Evolutionary conservation across 768 basidiomycete genomes (phyloP).

Genomic region (Candolleomyces aberdarensis): DNA sequence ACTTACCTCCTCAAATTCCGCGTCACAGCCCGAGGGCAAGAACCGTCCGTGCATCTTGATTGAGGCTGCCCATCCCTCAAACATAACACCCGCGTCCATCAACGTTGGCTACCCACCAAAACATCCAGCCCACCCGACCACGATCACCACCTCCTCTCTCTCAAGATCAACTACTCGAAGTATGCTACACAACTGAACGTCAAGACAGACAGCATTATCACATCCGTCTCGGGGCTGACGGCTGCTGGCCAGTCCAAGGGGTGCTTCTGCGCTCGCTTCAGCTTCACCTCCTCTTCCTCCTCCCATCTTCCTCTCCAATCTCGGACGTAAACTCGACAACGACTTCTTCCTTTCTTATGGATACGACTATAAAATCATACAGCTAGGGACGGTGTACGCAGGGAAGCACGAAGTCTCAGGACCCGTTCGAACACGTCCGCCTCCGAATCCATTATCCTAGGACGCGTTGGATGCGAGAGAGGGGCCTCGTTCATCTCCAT

Average conservation of each 20-base stretch:
- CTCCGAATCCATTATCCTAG: slow-evolving; percentile 15
- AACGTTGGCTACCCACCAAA: slow-evolving; percentile 50
- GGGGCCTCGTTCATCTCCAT: slow-evolving; percentile 72
- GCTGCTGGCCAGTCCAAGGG: slow-evolving; percentile 54
- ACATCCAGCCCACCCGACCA: no score
- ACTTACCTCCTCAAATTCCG: neutral
- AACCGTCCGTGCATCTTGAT: slow-evolving; percentile 55
- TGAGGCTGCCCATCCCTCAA: slow-evolving; percentile 62
- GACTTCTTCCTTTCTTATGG: no score
- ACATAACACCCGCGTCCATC: slow-evolving; percentile 49
- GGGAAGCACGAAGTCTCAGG: slow-evolving; percentile 35
- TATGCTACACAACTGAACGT: slow-evolving; percentile 12
- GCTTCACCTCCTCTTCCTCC: slow-evolving; percentile 10
- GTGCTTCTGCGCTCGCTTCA: slow-evolving; percentile 62
- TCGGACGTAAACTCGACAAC: no score
- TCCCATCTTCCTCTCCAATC: no score
- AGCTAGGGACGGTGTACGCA: slow-evolving; percentile 39
- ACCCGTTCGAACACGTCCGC: slow-evolving; percentile 47
- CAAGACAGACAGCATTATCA: slow-evolving; percentile 47
- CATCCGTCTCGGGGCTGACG: slow-evolving; percentile 49
- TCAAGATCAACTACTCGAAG: slow-evolving; percentile 40
- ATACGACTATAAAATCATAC: slow-evolving; percentile 16
- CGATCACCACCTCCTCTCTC: no score
- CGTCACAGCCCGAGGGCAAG: neutral
- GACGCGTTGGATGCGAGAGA: slow-evolving; percentile 46